phyloP scores from a whole-genome alignment of 306 rosid genomes.

The Medicago arabica region DNA sequence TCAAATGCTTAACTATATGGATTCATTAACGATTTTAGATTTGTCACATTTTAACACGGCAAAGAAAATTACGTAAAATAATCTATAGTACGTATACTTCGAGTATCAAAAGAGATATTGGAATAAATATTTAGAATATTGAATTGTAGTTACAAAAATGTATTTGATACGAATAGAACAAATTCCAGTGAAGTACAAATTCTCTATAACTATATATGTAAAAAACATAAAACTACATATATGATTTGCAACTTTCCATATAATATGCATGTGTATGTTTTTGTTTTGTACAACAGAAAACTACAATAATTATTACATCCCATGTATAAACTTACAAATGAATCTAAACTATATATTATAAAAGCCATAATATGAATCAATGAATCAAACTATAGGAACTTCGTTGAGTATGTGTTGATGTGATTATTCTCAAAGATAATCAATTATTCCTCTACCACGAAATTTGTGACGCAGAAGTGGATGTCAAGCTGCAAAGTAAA shows the following conservation, averaged over 20 bases:
- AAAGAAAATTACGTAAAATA: neutral
- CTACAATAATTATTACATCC: neutral
- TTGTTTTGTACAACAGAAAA: constrained; percentile 39
- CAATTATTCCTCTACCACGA: constrained; percentile 50
- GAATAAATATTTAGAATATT: constrained; percentile 28
- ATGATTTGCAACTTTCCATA: constrained; percentile 13
- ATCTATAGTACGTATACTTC: neutral
- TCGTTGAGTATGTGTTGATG: constrained; percentile 13
- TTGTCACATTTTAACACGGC: constrained; percentile 22
- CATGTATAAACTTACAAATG: constrained; percentile 25
- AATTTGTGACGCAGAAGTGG: constrained; percentile 47
- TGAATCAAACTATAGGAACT: constrained; percentile 35
- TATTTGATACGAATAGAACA: constrained; percentile 33
- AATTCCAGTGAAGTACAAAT: constrained; percentile 23
- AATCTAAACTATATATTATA: constrained; percentile 29
- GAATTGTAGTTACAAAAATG: constrained; percentile 26
- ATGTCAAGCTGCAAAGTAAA: constrained; percentile 64
- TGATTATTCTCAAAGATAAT: constrained; percentile 20
- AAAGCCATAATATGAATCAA: constrained; percentile 34
- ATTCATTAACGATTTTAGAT: constrained; percentile 26
- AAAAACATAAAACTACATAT: constrained; percentile 3
- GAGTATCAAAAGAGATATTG: constrained; percentile 1
- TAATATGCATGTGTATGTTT: constrained; percentile 29
- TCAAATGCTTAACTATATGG: constrained; percentile 32
- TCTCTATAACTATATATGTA: constrained; percentile 1